Percentiles rank a stretch among this genome's conserved stretches.
These are phyloP conservation scores for Syzygium aqueum DNA, from an alignment of 345 rosid species.

Conservation along the genomic window DNA sequence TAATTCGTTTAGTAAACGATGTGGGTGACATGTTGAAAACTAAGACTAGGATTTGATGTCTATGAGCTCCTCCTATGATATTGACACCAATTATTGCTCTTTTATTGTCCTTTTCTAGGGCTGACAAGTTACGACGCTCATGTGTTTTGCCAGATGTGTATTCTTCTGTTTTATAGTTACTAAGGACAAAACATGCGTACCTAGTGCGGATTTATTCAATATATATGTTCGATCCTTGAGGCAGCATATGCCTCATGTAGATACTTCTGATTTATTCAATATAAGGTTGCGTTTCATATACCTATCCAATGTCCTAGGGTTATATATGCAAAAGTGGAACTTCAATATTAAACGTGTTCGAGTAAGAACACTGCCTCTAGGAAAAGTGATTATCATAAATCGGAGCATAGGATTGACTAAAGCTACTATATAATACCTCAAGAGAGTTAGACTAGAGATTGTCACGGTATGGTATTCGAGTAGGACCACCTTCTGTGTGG, in stretches of 20 bases:
- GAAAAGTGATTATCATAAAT: not conserved
- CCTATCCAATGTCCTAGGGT: no score
- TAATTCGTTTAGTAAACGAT: not conserved
- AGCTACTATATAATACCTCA: not conserved
- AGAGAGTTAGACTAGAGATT: not conserved
- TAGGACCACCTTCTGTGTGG: not conserved
- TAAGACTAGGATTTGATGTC: not conserved
- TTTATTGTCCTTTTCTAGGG: not conserved
- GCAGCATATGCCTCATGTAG: not conserved
- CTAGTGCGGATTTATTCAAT: not conserved
- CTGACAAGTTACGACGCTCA: not conserved
- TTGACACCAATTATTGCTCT: not conserved
- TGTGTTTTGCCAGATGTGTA: not conserved
- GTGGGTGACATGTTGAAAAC: not conserved
- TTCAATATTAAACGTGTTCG: not conserved
- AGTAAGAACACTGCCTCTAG: not conserved
- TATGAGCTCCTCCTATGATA: not conserved
- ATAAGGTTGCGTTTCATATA: not conserved
- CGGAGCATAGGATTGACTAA: accelerated
- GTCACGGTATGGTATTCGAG: not conserved
- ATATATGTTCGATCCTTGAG: not conserved
- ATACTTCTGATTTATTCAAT: not conserved
- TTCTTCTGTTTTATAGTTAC: not conserved
- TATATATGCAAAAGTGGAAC: not conserved
- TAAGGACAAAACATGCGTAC: not conserved